Evolutionary conservation across 2,329 filamentous ascomycete species (phyloP).

Genomic region (Trichophyton mentagrophytes): DNA sequence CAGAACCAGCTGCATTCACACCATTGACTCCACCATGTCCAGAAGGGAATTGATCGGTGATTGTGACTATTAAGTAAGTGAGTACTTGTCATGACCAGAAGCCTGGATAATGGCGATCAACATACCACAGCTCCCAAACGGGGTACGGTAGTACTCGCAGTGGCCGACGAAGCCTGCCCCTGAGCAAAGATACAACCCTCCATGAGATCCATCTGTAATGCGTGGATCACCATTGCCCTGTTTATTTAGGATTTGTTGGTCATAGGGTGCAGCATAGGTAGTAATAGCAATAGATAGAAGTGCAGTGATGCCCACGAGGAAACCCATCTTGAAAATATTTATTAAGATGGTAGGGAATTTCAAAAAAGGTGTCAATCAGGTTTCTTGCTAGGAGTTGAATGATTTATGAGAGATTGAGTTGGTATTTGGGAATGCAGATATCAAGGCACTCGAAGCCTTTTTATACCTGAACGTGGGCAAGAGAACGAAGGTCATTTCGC

Average conservation of each 20-base stretch:
- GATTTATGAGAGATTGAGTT: too few relatives aligned
- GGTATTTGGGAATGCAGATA: too few relatives aligned
- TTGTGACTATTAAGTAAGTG: background rate
- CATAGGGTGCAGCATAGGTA: background rate
- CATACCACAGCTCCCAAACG: conserved; percentile 2
- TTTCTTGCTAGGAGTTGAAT: too few relatives aligned
- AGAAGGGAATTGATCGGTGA: conserved; percentile 2
- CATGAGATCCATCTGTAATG: background rate
- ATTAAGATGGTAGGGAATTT: background rate
- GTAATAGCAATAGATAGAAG: background rate
- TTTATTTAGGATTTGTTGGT: background rate
- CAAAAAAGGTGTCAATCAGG: background rate
- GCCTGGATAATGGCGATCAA: background rate
- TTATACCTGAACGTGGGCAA: too few relatives aligned
- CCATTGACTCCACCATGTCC: background rate
- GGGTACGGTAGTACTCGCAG: conserved; percentile 3
- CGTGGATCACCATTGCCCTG: background rate
- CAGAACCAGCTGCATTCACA: background rate
- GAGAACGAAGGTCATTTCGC: too few relatives aligned
- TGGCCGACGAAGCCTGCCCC: conserved; percentile 3
- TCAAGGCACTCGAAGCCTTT: too few relatives aligned
- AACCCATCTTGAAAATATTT: background rate
- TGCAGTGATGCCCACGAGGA: background rate
- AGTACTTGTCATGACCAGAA: background rate
- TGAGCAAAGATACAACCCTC: conserved; percentile 1